Base-by-base conservation (phyloP, 495 filamentous ascomycete species). In the Tuber brumale region DNA sequence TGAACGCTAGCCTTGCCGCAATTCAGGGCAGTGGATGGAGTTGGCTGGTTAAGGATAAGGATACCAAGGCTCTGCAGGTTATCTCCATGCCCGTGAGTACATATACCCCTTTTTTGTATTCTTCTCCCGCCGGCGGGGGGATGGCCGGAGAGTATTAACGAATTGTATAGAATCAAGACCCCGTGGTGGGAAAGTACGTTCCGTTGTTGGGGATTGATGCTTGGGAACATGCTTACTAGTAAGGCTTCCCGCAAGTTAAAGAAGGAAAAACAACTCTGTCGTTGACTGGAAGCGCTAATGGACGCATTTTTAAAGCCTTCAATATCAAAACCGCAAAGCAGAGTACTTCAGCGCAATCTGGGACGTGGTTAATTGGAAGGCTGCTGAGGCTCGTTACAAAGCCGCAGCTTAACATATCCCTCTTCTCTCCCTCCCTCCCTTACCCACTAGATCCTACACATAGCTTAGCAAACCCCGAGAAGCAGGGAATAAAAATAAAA, bases 291-390 rank as follows among this genome's bases (percentile, higher is more conserved):
- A 74, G 23, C 1, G 6, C 43, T 69, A 66, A 66, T 9, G 16
- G 1, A 19, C 5, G 5, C 57, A 31, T 35, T 35, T 66, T 10
- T 45, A 35, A 80, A 91, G 89, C 86, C 87, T 99, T 74, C 94
- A 99, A 87, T 99, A 99, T 85, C 89, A 97, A 88, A 99, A 98
- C 87, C 92, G 95, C 83, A 99, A 99, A 89, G 95, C 93, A 73
- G 96, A 97, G 85, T 99, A 99, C 87, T 97, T 99, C 85, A 89
- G 89, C 75, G 94, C 94, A 75, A 92, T 99, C 84, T 99, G 95
- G 95, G 93, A 97, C 79, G 93, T 99, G 70, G 88, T 99, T 81
- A 98, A 98, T 87, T 99, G 95, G 95, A 95, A 95, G 88, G 88
- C 91, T 57, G 95, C 92, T 48, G 96, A 97, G 88, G 89, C 92